Conservation (phyloP, 2,329 filamentous ascomycete genomes). For the Colletotrichum cordylinicola region DNA sequence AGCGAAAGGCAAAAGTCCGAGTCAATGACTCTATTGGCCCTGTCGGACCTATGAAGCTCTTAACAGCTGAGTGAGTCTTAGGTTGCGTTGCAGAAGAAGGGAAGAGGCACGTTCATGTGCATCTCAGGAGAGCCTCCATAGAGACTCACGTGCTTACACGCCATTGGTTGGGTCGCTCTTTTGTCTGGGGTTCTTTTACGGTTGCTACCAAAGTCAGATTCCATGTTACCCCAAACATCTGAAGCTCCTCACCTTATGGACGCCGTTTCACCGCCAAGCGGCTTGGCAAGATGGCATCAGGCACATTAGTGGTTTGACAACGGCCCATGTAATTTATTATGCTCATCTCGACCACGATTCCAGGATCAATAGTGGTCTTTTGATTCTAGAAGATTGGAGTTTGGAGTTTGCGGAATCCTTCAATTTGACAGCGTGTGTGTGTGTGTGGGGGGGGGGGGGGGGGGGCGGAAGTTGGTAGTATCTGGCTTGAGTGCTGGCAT, state of each 20-base stretch:
- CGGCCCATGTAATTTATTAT: not conserved
- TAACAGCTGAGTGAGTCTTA: not conserved
- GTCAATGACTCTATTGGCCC: not conserved
- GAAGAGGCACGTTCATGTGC: not conserved
- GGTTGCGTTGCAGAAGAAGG: not conserved
- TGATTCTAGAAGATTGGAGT: fast-evolving
- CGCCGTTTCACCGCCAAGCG: not conserved
- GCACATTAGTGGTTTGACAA: not conserved
- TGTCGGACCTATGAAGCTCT: not conserved
- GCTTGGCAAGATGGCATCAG: not conserved
- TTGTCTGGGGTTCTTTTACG: not conserved
- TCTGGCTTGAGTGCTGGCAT: fast-evolving
- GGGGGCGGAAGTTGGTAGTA: not conserved
- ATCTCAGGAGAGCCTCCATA: not conserved
- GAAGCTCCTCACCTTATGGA: not conserved
- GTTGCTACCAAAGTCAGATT: not conserved
- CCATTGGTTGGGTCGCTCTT: not conserved
- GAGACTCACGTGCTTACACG: not conserved
- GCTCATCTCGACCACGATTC: fast-evolving
- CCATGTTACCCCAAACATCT: not conserved
- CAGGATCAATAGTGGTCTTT: not conserved
- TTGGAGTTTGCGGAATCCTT: fast-evolving
- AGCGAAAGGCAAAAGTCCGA: not conserved
- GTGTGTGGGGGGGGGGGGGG: not conserved
- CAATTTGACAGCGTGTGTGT: not conserved